A percentile compares a stretch with the other conserved stretches of the same genome.
Conservation (phyloP, 345 rosid genomes). For the Atalantia buxifolia region DNA sequence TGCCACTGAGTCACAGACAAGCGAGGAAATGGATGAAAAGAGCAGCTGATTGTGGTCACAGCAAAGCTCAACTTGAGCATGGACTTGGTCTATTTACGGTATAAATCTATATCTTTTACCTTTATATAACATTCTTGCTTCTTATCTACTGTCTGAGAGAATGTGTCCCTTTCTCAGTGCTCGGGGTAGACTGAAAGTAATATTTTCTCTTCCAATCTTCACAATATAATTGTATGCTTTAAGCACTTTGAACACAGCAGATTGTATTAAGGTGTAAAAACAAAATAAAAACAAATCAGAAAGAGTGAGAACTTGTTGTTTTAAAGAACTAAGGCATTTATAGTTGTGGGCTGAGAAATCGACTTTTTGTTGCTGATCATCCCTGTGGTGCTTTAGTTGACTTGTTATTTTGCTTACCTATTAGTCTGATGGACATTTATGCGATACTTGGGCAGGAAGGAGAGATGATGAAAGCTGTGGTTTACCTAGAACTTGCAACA, state of each 20-base stretch:
- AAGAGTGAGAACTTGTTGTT: background rate
- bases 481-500: constrained; percentile 88
- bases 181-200: background rate
- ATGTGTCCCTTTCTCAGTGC: background rate
- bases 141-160: background rate
- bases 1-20: constrained; percentile 44
- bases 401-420: background rate
- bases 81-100: constrained; percentile 85
- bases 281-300: background rate
- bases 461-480: constrained; percentile 64
- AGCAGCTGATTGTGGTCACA: constrained; percentile 86
- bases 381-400: background rate
- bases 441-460: constrained; percentile 57
- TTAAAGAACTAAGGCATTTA: background rate
- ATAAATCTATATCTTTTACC: constrained; percentile 2
- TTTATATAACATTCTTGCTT: background rate
- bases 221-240: background rate
- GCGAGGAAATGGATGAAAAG: constrained; percentile 92
- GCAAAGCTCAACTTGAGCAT: constrained; percentile 87
- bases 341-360: background rate
- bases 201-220: background rate
- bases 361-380: background rate
- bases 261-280: background rate
- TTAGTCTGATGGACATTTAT: constrained; percentile 11
- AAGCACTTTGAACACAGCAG: background rate